A percentile compares a stretch with the other conserved stretches of the same genome.
Conservation (phyloP, 345 rosid genomes). For the Citrus maxima region DNA sequence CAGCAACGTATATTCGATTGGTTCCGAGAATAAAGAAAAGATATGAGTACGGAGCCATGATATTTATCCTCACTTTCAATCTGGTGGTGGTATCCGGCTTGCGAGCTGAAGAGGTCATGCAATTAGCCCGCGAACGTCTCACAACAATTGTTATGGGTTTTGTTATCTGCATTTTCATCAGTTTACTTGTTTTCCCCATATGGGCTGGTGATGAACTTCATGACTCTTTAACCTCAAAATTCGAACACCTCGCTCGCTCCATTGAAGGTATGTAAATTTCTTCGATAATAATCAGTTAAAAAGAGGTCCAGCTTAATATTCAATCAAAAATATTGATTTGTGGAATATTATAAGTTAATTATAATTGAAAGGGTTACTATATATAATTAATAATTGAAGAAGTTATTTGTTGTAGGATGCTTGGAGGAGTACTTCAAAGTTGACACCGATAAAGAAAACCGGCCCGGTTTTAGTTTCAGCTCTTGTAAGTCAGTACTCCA, state of each 20-base stretch:
- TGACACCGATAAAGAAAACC: slow-evolving; percentile 25
- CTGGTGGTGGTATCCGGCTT: slow-evolving; percentile 73
- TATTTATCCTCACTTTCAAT: slow-evolving; percentile 80
- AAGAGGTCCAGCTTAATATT: neutral
- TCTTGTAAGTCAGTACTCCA: slow-evolving; percentile 43
- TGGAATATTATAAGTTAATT: too few relatives aligned
- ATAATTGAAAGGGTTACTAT: too few relatives aligned
- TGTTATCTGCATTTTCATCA: slow-evolving; percentile 46
- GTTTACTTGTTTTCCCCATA: slow-evolving; percentile 62
- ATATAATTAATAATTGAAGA: too few relatives aligned
- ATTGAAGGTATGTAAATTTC: slow-evolving; percentile 50
- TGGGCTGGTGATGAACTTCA: slow-evolving; percentile 97
- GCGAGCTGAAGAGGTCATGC: slow-evolving; percentile 43
- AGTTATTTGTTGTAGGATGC: slow-evolving; percentile 31
- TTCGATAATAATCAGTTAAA: neutral
- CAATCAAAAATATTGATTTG: too few relatives aligned
- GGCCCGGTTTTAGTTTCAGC: slow-evolving; percentile 18
- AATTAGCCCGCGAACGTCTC: slow-evolving; percentile 63
- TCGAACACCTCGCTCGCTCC: slow-evolving; percentile 50
- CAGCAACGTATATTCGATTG: slow-evolving; percentile 60
- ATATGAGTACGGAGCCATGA: slow-evolving; percentile 68
- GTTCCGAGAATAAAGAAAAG: slow-evolving; percentile 55
- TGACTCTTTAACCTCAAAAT: slow-evolving; percentile 48
- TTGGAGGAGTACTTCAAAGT: slow-evolving; percentile 36
- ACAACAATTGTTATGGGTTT: slow-evolving; percentile 69